These are phyloP conservation scores for Saturnispora dispora DNA, from an alignment of 805 yeast genomes.

Conservation along the genomic window DNA sequence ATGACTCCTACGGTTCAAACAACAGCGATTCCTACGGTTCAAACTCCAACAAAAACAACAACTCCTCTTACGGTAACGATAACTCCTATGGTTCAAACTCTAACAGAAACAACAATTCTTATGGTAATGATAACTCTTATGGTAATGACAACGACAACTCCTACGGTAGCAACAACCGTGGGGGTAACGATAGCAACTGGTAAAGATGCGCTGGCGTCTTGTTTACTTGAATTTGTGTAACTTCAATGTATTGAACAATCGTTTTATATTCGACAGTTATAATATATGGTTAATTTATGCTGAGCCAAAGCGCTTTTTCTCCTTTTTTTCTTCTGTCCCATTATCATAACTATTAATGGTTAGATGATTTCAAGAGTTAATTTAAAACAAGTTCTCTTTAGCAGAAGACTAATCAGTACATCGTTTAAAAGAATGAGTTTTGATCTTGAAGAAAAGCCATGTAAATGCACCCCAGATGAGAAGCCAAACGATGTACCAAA, in stretches of 20 bases:
- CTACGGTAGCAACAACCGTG: slow-evolving; percentile 21
- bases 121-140: slow-evolving; percentile 22
- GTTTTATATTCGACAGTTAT: not conserved
- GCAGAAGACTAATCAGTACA: not conserved
- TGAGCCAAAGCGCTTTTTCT: not conserved
- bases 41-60: slow-evolving; percentile 24
- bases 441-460: slow-evolving; percentile 7
- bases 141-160: slow-evolving; percentile 19
- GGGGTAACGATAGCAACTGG: slow-evolving; percentile 16
- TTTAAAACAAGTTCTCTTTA: not conserved
- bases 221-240: not conserved
- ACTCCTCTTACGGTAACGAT: slow-evolving; percentile 17
- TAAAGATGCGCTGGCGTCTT: not conserved
- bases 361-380: not conserved
- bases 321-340: not conserved
- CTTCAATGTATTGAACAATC: not conserved
- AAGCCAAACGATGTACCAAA: slow-evolving; percentile 19
- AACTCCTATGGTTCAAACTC: slow-evolving; percentile 14
- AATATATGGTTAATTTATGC: not conserved
- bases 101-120: slow-evolving; percentile 22
- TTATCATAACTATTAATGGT: not conserved
- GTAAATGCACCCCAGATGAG: slow-evolving; percentile 10
- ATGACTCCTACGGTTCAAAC: slow-evolving; percentile 21
- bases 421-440: not conserved
- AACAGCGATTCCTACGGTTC: slow-evolving; percentile 22